phyloP scores from a whole-genome alignment of 495 filamentous ascomycete genomes.

The Cercophora sp. region DNA sequence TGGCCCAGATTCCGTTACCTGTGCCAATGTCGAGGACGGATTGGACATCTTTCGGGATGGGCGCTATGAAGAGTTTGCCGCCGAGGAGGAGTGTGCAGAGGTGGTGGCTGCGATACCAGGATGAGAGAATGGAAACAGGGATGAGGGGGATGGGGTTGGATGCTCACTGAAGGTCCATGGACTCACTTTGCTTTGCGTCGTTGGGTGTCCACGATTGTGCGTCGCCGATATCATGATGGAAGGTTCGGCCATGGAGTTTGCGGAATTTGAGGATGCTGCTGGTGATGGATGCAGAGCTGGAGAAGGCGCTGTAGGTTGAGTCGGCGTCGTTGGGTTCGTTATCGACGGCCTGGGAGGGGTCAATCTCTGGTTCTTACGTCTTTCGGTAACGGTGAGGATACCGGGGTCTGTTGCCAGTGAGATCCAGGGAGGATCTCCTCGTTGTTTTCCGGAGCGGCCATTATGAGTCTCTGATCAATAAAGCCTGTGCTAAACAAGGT shows the following conservation, averaged over 20 bases:
- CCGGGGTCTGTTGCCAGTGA: too few species aligned
- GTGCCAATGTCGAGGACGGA: conserved; percentile 63
- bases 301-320: conserved; percentile 30
- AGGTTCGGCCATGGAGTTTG: conserved; percentile 36
- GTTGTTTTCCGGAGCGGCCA: too few species aligned
- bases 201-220: conserved; percentile 40
- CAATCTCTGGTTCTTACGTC: too few species aligned
- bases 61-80: conserved; percentile 55
- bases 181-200: conserved; percentile 37
- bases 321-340: conserved; percentile 34
- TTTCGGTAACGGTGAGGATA: too few species aligned
- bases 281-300: conserved; percentile 40
- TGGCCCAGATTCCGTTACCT: conserved; percentile 47
- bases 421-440: too few species aligned
- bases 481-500: too few species aligned
- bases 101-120: conserved; percentile 28
- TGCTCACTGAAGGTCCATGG: conserved; percentile 36
- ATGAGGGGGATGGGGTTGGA: too few species aligned
- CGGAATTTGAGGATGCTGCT: conserved; percentile 42
- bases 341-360: too few species aligned
- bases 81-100: conserved; percentile 40
- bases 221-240: conserved; percentile 26
- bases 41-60: conserved; percentile 41
- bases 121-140: neutral
- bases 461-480: too few species aligned